Evolutionary conservation across 202 grass and related monocot genomes (phyloP).

Genomic region (Panicum virgatum): DNA sequence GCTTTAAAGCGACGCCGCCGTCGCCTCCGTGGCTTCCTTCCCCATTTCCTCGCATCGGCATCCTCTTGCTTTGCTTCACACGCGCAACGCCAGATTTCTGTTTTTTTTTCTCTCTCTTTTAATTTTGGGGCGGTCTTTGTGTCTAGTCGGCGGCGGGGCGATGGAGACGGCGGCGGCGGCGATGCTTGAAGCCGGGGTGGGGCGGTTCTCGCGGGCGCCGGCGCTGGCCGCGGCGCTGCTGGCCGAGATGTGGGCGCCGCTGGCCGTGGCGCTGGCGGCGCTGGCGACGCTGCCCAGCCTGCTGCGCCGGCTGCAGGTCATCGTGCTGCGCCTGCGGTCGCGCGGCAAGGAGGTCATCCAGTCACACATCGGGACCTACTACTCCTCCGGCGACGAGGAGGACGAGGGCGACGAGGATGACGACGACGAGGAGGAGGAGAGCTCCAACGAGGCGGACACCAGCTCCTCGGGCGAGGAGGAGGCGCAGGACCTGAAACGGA

Average conservation of each 20-base stretch:
- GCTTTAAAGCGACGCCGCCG: conserved; percentile 21
- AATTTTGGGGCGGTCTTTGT: neutral
- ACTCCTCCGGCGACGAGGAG: conserved; percentile 44
- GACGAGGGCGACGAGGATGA: neutral
- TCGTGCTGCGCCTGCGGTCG: conserved; percentile 54
- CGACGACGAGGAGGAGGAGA: neutral
- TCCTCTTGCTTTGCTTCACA: neutral
- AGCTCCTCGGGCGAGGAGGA: conserved; percentile 10
- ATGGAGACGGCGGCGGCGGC: conserved; percentile 54
- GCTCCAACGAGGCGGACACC: conserved; percentile 3
- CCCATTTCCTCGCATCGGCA: neutral
- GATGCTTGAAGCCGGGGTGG: conserved; percentile 61
- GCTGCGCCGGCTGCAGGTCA: conserved; percentile 43
- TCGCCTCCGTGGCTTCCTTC: neutral
- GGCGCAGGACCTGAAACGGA: neutral
- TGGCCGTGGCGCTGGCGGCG: conserved; percentile 51
- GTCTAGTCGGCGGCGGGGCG: neutral
- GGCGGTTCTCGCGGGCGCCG: conserved; percentile 52
- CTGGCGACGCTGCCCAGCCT: conserved; percentile 60
- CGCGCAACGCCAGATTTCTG: neutral
- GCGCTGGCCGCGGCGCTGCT: conserved; percentile 41
- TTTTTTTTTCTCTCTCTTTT: too few relatives aligned
- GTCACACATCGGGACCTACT: conserved; percentile 55
- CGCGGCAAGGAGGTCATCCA: conserved; percentile 58
- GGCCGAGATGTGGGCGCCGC: conserved; percentile 63